Conservation (phyloP, 78 protist species). For the Diacronema lutheri region DNA sequence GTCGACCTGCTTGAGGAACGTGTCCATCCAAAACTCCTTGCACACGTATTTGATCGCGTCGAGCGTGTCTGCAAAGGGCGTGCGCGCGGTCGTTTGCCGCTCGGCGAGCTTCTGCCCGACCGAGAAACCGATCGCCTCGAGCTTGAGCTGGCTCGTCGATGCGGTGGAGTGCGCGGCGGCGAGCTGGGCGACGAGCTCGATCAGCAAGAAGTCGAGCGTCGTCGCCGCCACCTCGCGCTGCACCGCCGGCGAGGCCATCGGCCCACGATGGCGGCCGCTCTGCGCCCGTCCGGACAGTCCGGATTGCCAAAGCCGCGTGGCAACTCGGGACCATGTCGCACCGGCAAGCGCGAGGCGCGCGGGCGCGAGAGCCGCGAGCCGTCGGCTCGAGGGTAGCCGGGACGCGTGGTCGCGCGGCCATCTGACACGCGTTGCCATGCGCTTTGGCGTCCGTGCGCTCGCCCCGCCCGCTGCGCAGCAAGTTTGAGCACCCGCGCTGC, state of each 20-base stretch:
- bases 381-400: too few species aligned
- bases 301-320: too few species aligned
- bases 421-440: too few species aligned
- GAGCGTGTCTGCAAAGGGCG: conserved; percentile 29
- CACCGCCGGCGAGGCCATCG: too few species aligned
- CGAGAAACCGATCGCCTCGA: conserved; percentile 26
- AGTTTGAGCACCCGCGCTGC: conserved; percentile 97
- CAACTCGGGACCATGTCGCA: too few species aligned
- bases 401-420: too few species aligned
- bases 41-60: conserved; percentile 42
- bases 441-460: too few species aligned
- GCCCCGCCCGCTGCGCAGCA: too few species aligned
- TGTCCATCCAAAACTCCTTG: conserved; percentile 40
- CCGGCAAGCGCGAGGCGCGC: too few species aligned
- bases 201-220: not conserved
- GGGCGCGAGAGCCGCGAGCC: too few species aligned
- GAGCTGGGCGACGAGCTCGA: not conserved
- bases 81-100: not conserved
- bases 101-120: conserved; percentile 27
- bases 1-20: conserved; percentile 47
- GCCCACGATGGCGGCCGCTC: too few species aligned
- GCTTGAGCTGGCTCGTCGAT: not conserved
- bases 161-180: not conserved
- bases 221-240: conserved; percentile 15
- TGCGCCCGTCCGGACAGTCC: too few species aligned